These are phyloP conservation scores for Carex pumila DNA, from an alignment of 176 grass and related monocot genomes.

Conservation along the genomic window DNA sequence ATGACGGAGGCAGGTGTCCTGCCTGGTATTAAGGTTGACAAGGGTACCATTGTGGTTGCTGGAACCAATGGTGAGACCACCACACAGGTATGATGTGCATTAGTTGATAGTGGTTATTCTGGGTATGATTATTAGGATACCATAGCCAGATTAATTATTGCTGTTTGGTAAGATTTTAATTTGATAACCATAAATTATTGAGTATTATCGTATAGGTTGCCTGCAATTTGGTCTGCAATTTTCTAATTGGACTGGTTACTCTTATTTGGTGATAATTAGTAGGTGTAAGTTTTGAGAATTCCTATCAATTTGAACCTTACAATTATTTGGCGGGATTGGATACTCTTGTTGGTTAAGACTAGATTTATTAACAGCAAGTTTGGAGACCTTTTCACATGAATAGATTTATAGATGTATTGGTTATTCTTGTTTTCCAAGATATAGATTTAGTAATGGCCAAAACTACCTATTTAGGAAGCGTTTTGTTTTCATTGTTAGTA, in stretches of 20 bases:
- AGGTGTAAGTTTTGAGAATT: background rate
- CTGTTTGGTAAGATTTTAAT: background rate
- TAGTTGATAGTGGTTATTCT: background rate
- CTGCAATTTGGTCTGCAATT: no score
- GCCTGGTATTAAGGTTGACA: constrained; percentile 83
- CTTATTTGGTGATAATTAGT: background rate
- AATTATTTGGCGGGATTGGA: background rate
- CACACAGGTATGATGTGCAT: constrained; percentile 31
- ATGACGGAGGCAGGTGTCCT: constrained; percentile 54
- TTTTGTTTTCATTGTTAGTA: background rate
- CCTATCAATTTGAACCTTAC: background rate
- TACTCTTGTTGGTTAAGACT: no score
- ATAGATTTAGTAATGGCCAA: background rate
- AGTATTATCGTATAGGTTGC: no score
- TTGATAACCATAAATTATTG: no score
- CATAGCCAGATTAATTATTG: background rate
- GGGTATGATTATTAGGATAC: background rate
- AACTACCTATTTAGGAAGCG: no score
- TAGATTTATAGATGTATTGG: background rate
- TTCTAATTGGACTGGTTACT: no score
- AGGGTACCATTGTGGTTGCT: constrained; percentile 62
- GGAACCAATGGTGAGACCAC: constrained; percentile 86
- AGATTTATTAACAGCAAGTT: no score
- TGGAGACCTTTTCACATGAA: no score
- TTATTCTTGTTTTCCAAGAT: background rate